phyloP scores from a whole-genome alignment of 306 rosid genomes.

The Casuarina cunninghamiana region DNA sequence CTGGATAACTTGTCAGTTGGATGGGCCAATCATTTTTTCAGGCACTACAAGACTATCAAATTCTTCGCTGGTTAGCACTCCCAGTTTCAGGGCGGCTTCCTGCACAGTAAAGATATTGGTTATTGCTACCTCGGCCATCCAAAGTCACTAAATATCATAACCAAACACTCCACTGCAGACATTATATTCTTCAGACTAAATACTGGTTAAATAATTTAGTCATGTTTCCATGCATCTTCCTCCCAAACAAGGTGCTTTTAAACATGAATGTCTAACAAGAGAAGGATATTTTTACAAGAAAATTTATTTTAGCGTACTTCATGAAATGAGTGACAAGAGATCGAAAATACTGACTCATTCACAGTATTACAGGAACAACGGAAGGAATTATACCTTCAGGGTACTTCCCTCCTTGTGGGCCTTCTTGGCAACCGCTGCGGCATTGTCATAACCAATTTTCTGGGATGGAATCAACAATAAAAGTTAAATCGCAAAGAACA shows the following conservation, averaged over 20 bases:
- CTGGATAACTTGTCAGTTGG: conserved; percentile 48
- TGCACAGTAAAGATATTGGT: conserved; percentile 34
- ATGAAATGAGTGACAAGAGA: too few relatives aligned
- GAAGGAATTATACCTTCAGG: conserved; percentile 63
- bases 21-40: conserved; percentile 95
- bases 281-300: too few relatives aligned
- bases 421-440: conserved; percentile 96
- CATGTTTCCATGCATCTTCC: neutral
- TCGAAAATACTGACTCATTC: too few relatives aligned
- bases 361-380: neutral
- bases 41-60: conserved; percentile 93
- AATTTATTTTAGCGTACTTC: too few relatives aligned
- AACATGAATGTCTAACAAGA: too few relatives aligned
- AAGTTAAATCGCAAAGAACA: conserved; percentile 16
- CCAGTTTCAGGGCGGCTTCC: conserved; percentile 96
- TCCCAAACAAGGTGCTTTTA: too few relatives aligned
- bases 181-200: conserved; percentile 6
- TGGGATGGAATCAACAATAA: conserved; percentile 35
- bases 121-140: conserved; percentile 15
- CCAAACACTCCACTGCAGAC: conserved; percentile 14
- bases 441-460: conserved; percentile 99
- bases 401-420: conserved; percentile 97
- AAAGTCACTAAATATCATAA: conserved; percentile 8
- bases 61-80: conserved; percentile 77
- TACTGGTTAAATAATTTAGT: neutral